Base-by-base conservation (phyloP, 306 rosid genomes). In the Ochetophila trinervis region DNA sequence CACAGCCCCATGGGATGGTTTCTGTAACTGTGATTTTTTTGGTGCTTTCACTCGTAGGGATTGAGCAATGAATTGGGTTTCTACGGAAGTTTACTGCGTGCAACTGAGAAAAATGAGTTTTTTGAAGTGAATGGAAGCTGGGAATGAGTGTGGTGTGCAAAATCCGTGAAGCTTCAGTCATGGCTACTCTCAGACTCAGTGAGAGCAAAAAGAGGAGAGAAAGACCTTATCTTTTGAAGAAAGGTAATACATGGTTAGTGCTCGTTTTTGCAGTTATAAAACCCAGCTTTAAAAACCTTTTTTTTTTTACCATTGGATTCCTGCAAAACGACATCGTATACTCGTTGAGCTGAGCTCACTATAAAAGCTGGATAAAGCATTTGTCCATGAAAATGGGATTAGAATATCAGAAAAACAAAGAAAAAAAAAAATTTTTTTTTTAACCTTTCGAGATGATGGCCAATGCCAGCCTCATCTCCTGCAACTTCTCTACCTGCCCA, bases 1-100 rank as follows among this genome's bases (percentile, higher is more conserved):
- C 98, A 48, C 98, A 93, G 0, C 98, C 98, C 98, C 98, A 93
- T 3, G 89, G 85, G 40, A 86, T 69, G 13, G 75, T 66, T 60
- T 62, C 80, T 63, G 65, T 18, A 44, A 19, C 73, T 6, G 73
- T 27, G 5, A 66, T 36, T 57, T 65, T 68, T 60, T 65, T 68
- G 42, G 78, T 8, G 60, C 72, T 53, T 44, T 76, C 78, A 10
- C 73, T 63, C 8, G 92, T 79, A 7, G 95, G 80, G 63, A 85
- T 54, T 6, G 86, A 79, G 61, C 95, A 89, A 0, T 70, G 82
- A 66, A 83, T 19, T n/a, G 75, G 73, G 58, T 53, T 60, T 61
- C 70, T 80, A 15, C 85, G 75, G 50, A 75, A 69, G 14, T 60
- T 35, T 19, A 63, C 20, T 54, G 71, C 63, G 56, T 72, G 69